Conservation (phyloP, 2,329 filamentous ascomycete genomes). For the Colletotrichum spaethianum region DNA sequence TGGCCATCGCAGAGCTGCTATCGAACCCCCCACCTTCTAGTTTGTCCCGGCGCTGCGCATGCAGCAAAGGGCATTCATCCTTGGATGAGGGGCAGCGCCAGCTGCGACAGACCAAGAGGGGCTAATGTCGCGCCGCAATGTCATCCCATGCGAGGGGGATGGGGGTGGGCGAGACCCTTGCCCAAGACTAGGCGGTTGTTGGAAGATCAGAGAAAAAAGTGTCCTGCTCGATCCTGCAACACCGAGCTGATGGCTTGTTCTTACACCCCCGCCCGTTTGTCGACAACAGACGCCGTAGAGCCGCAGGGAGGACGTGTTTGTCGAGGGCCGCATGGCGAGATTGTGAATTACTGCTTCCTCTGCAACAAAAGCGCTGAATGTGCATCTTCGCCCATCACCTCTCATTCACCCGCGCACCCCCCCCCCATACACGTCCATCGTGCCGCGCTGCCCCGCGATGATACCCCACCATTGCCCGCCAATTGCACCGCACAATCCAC, state of each 20-base stretch:
- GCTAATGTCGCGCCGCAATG: slow-evolving; percentile 35
- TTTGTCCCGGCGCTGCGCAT: slow-evolving; percentile 24
- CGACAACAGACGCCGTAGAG: neutral
- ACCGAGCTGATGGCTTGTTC: neutral
- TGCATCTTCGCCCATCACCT: neutral
- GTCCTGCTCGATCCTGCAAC: slow-evolving; percentile 8
- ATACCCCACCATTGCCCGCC: slow-evolving; percentile 37
- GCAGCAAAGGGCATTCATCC: slow-evolving; percentile 26
- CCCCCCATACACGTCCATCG: slow-evolving; percentile 21
- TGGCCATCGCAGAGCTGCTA: slow-evolving; percentile 34
- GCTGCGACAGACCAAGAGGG: slow-evolving; percentile 30
- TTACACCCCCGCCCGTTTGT: slow-evolving; percentile 14
- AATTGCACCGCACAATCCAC: slow-evolving; percentile 38
- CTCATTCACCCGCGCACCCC: neutral
- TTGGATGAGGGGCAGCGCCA: slow-evolving; percentile 37
- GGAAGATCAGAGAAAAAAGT: neutral
- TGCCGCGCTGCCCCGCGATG: slow-evolving; percentile 44
- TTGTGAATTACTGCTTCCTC: neutral
- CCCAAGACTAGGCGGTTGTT: slow-evolving; percentile 30
- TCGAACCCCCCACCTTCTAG: slow-evolving; percentile 25
- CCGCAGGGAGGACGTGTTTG: neutral
- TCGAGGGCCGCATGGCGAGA: neutral
- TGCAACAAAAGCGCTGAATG: neutral
- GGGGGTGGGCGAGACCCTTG: slow-evolving; percentile 21
- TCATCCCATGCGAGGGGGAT: slow-evolving; percentile 25